phyloP scores from a whole-genome alignment of 352 stramenopile species.

The Thalassiosira ordinaria region DNA sequence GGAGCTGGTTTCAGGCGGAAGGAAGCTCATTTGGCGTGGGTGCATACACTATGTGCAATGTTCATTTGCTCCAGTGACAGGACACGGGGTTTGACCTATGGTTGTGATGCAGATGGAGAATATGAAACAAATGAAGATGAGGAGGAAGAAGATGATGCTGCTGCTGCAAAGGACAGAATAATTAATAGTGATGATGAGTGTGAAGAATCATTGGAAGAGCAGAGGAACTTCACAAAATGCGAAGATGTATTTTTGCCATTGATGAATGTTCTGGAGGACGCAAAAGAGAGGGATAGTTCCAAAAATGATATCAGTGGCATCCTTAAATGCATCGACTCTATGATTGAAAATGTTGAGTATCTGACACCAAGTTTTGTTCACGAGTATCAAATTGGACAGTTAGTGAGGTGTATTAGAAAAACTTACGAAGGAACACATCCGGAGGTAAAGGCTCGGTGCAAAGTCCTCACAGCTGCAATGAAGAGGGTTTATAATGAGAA shows the following conservation, averaged over 20 bases:
- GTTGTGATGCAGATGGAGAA: no score
- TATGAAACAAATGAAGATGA: no score
- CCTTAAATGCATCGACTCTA: conserved; percentile 35
- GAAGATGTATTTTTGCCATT: conserved; percentile 58
- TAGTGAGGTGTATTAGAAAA: conserved; percentile 55
- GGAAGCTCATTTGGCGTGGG: no score
- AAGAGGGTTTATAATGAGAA: conserved; percentile 57
- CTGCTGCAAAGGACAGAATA: no score
- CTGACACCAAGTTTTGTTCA: conserved; percentile 57
- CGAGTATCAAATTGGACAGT: conserved; percentile 48
- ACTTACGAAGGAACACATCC: conserved; percentile 46
- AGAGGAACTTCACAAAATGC: conserved; percentile 51
- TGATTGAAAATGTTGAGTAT: conserved; percentile 42
- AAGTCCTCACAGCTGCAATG: conserved; percentile 54
- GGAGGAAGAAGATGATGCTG: no score
- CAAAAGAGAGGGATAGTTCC: conserved; percentile 28
- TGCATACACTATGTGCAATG: no score
- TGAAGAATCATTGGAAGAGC: no score
- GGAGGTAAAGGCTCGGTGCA: conserved; percentile 50
- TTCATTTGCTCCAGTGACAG: no score
- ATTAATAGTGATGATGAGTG: no score
- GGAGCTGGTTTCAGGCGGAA: no score
- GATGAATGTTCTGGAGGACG: conserved; percentile 42
- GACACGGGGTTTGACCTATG: no score
- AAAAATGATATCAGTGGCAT: conserved; percentile 36